Evolutionary conservation across 768 basidiomycete species (phyloP), one percentile per base, ranked within the genome.

Genomic region (Tephrocybe sp.): DNA sequence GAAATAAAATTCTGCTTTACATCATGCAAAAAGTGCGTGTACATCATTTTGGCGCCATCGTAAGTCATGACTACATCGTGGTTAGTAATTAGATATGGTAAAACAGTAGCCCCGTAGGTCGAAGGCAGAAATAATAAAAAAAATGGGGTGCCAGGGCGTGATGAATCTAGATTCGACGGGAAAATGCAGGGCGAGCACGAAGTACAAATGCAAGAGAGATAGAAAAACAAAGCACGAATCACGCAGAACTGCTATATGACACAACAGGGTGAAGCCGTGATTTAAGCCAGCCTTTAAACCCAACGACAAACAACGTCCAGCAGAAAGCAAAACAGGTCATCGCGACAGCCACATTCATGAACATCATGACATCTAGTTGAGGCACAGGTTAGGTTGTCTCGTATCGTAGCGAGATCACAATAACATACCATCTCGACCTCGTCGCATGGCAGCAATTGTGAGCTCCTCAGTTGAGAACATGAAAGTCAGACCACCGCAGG

Each of bases 391-490:
- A 9, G 18, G 24, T n/a, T 30, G 18, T 35, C 8, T 36, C 38
- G n/a, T 36, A 50, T 30, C 28, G 5, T 21, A 22, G 26, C 39
- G 30, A 32, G 21, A 32, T n/a, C 8, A 7, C 4, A 18, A 24
- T 5, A 54, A 64, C 78, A 53, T 70, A 82, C 88, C 91, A 74
- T 94, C 93, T 57, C 84, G 83, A 22, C 90, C 90, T 61, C 84
- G 76, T 49, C 95, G 77, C 93, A 98, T 97, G 15, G 94, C 93
- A 11, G 90, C 88, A 53, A 90, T 80, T 3, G 90, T 89, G 18
- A 98, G 65, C 60, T 96, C 92, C 69, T 98, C 94, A 7, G 87
- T 87, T 28, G 89, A 92, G 51, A 93, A 80, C 66, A 95, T 90
- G 70, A 98, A 98, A 42, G 85, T 78, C 49, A 98, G 65, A 9